Evolutionary conservation across 1,284 basidiomycete species (phyloP).

Genomic region (Serendipita sp.): DNA sequence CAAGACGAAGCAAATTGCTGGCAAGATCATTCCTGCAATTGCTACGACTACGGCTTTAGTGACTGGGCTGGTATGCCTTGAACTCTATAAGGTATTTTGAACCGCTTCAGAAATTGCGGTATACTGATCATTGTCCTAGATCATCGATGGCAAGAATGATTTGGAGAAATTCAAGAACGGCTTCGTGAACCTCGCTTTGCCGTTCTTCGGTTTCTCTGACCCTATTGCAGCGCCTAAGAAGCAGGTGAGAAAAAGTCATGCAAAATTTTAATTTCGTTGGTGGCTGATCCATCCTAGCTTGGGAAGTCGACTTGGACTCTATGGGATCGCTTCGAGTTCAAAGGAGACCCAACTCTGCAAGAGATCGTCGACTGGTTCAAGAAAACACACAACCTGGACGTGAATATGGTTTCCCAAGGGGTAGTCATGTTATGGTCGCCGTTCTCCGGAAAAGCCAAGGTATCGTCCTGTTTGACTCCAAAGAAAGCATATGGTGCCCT

Average conservation of each 20-base stretch:
- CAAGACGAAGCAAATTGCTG: slow-evolving; percentile 96
- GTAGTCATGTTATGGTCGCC: slow-evolving; percentile 97
- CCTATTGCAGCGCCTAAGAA: slow-evolving; percentile 86
- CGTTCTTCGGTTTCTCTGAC: slow-evolving; percentile 99
- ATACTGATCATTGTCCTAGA: slow-evolving; percentile 29
- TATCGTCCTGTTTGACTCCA: slow-evolving; percentile 21
- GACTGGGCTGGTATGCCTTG: slow-evolving; percentile 88
- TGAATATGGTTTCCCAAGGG: slow-evolving; percentile 93
- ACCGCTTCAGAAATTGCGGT: neutral
- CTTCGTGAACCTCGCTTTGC: slow-evolving; percentile 93
- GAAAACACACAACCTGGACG: slow-evolving; percentile 71
- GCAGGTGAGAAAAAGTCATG: slow-evolving; percentile 29
- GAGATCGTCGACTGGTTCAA: slow-evolving; percentile 81
- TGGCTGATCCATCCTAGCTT: slow-evolving; percentile 33
- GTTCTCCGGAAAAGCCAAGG: slow-evolving; percentile 86
- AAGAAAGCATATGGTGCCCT: slow-evolving; percentile 7
- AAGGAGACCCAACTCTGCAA: slow-evolving; percentile 76
- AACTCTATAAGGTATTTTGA: slow-evolving; percentile 76
- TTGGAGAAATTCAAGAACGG: slow-evolving; percentile 97
- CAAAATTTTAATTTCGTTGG: neutral
- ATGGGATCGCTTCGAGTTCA: slow-evolving; percentile 95
- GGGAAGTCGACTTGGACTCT: slow-evolving; percentile 86
- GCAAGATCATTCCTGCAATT: slow-evolving; percentile 99
- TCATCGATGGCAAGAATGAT: slow-evolving; percentile 89
- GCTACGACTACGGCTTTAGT: slow-evolving; percentile 95